Evolutionary conservation across 1,284 basidiomycete species (phyloP).

Genomic region (Pseudomicrostroma phylloplanum): DNA sequence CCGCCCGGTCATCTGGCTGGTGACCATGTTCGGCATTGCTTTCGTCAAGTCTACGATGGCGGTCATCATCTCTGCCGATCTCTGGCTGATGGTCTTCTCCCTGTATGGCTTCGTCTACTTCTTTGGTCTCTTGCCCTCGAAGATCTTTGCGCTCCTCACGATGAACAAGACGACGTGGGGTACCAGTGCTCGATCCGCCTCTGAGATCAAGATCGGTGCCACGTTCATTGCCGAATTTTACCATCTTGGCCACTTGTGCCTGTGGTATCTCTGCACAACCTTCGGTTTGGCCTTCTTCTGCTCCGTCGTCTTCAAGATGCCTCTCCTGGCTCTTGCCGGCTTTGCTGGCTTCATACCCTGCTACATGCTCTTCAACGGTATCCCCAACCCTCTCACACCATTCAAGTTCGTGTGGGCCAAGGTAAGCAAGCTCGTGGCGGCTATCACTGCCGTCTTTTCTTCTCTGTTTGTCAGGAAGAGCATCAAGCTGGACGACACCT

Average conservation of each 20-base stretch:
- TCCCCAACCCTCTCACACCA: background rate
- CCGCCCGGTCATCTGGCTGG: conserved; percentile 9
- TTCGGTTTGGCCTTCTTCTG: conserved; percentile 9
- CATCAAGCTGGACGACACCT: too few relatives aligned
- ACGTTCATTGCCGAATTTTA: background rate
- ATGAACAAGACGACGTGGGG: conserved; percentile 14
- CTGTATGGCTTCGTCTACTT: conserved; percentile 10
- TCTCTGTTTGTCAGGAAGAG: too few relatives aligned
- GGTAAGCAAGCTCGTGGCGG: too few relatives aligned
- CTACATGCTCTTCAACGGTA: background rate
- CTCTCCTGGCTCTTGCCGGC: background rate
- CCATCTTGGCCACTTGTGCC: conserved; percentile 9
- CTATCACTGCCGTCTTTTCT: too few relatives aligned
- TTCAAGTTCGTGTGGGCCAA: too few relatives aligned
- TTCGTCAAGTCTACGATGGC: conserved; percentile 10
- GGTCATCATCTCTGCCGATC: conserved; percentile 8
- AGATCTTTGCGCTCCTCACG: conserved; percentile 11
- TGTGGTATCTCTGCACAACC: conserved; percentile 7
- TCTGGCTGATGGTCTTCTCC: conserved; percentile 10
- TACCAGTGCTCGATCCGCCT: conserved; percentile 10
- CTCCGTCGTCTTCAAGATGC: background rate
- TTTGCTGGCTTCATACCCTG: background rate
- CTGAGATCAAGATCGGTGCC: conserved; percentile 6
- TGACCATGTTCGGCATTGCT: conserved; percentile 13
- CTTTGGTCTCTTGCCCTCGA: conserved; percentile 13